Percentiles rank a stretch among this genome's conserved stretches.
Conservation (phyloP, 768 basidiomycete genomes). For the Tephrocybe sp. region DNA sequence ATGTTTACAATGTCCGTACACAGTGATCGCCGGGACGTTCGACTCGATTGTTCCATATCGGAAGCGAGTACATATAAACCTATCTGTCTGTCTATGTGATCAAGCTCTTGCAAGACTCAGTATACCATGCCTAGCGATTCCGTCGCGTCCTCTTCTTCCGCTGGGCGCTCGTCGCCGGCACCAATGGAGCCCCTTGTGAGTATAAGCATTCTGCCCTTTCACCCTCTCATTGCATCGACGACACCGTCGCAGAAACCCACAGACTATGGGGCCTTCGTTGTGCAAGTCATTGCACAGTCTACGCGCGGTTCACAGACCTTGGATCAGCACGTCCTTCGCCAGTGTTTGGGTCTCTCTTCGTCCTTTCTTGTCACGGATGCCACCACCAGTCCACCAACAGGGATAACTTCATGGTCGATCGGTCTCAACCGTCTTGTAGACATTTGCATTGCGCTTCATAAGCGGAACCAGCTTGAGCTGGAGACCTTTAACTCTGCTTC, state of each 20-base stretch:
- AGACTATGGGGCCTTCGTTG: constrained; percentile 61
- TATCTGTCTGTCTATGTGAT: not conserved
- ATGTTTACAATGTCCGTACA: too few species aligned
- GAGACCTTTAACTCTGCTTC: constrained; percentile 74
- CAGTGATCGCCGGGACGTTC: too few species aligned
- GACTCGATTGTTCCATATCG: too few species aligned
- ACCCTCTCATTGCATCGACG: not conserved
- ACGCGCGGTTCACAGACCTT: constrained; percentile 43
- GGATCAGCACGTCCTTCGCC: constrained; percentile 62
- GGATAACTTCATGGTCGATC: constrained; percentile 60
- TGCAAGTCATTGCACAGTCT: constrained; percentile 53
- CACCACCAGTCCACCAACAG: constrained; percentile 58
- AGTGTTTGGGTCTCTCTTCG: constrained; percentile 68
- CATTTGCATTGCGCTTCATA: constrained; percentile 69
- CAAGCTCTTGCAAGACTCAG: not conserved
- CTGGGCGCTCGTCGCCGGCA: not conserved
- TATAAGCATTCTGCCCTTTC: not conserved
- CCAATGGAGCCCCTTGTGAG: constrained; percentile 12
- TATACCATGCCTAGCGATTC: constrained; percentile 13
- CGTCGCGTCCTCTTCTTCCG: constrained; percentile 9
- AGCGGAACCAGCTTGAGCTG: constrained; percentile 66
- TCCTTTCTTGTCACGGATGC: constrained; percentile 80
- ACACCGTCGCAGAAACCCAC: constrained; percentile 37
- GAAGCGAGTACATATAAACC: too few species aligned
- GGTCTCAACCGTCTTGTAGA: constrained; percentile 75